Evolutionary conservation across 1,284 basidiomycete species (phyloP), one percentile per base, ranked within the genome.

Genomic region (Ceratobasidium sp.): DNA sequence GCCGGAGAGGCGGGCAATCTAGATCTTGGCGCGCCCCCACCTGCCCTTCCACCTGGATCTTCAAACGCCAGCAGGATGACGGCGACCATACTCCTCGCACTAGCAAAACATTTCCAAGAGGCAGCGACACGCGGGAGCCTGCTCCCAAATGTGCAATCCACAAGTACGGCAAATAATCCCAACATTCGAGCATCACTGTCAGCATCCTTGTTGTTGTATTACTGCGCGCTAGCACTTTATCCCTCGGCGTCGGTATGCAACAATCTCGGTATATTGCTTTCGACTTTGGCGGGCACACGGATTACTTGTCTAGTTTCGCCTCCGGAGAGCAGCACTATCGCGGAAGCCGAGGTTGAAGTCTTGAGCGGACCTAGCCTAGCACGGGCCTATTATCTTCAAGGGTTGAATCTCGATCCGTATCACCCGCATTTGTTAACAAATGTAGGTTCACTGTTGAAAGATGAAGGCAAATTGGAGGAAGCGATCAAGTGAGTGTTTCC

Each of bases 401-500:
- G 90, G 8, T 83, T 91, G 55, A 83, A 86, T 79, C 82, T 89
- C n/a, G 89, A 91, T 78, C 84, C 87, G 8, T 83, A 84, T 4
- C 89, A 91, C 79, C 89, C 90, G 20, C 90, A 91, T 81, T 83
- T 91, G 7, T 86, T 90, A 79, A 90, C 89, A 7, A 91, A 91
- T 79, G 83, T 90, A 8, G 90, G 90, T 1, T 90, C 89, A 14
- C 85, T 91, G 3, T 82, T 90, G 71, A 91, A 91, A 81, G 90
- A 91, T 79, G 86, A 89, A 62, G 89, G 89, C 5, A 85, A 88
- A 27, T 84, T 87, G 1, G 85, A 84, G 0, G 85, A 88, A 78
- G 90, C 90, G 1, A 88, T 91, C 78, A 83, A 85, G 87, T 88
- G 66, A 78, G 86, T 81, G 18, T 50, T 62, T n/a, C 60, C 65